Evolutionary conservation across 441 rosid species (phyloP).

Genomic region (Isatis lusitanica): DNA sequence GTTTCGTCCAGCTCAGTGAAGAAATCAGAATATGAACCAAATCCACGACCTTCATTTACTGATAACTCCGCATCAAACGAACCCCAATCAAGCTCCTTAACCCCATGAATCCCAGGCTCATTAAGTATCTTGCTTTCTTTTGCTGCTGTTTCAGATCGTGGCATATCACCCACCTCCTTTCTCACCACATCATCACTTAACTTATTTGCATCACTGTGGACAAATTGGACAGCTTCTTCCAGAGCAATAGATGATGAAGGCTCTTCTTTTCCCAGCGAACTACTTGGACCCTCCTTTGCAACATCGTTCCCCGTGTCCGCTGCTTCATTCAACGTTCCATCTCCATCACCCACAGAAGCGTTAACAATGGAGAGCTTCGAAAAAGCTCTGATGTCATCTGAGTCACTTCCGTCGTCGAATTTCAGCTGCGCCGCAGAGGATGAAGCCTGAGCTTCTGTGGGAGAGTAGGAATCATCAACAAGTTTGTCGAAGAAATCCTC

Average conservation of each 20-base stretch:
- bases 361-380: constrained; percentile 47
- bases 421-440: constrained; percentile 18
- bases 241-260: constrained; percentile 24
- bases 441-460: constrained; percentile 28
- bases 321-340: constrained; percentile 23
- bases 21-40: constrained; percentile 56
- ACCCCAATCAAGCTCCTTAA: constrained; percentile 89
- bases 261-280: constrained; percentile 21
- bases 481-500: constrained; percentile 95
- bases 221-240: constrained; percentile 30
- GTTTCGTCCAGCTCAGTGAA: constrained; percentile 56
- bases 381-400: constrained; percentile 57
- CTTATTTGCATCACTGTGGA: constrained; percentile 21
- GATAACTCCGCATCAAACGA: constrained; percentile 69
- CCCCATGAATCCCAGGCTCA: constrained; percentile 47
- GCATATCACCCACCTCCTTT: constrained; percentile 41
- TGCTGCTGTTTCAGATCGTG: constrained; percentile 18
- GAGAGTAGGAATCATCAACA: constrained; percentile 73
- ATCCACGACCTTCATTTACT: constrained; percentile 49
- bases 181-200: constrained; percentile 34
- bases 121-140: constrained; percentile 18
- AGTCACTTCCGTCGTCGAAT: constrained; percentile 43
- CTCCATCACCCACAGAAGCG: constrained; percentile 25
- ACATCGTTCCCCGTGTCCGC: background rate
- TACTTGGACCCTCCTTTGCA: constrained; percentile 23